Evolutionary conservation across 768 basidiomycete species (phyloP).

Genomic region (Tephrocybe sp.): DNA sequence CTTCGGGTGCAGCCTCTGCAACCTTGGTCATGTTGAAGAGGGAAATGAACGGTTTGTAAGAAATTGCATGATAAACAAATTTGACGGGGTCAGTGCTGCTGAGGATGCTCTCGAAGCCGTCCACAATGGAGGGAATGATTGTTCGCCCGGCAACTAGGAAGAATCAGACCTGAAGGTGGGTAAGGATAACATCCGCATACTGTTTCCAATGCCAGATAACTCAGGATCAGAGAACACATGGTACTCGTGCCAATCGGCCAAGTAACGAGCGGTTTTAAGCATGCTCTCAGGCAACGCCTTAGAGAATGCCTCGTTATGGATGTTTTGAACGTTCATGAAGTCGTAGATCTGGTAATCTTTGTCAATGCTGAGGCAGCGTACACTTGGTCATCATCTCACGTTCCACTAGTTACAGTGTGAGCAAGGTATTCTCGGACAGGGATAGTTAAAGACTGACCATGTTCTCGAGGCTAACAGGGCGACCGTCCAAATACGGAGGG

Average conservation of each 20-base stretch:
- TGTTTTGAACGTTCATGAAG: constrained; percentile 69
- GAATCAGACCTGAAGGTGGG: not conserved
- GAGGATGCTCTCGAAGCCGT: constrained; percentile 48
- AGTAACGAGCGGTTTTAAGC: constrained; percentile 51
- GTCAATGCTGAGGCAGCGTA: not conserved
- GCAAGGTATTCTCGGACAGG: not conserved
- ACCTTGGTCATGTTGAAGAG: constrained; percentile 76
- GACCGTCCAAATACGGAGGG: constrained; percentile 50
- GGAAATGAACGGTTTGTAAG: constrained; percentile 78
- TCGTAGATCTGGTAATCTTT: constrained; percentile 52
- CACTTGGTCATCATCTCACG: constrained; percentile 20
- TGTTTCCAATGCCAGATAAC: constrained; percentile 64
- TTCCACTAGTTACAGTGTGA: constrained; percentile 30
- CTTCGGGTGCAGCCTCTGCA: constrained; percentile 44
- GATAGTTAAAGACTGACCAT: constrained; percentile 44
- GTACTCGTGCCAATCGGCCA: constrained; percentile 76
- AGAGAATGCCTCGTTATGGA: constrained; percentile 60
- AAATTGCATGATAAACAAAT: constrained; percentile 55
- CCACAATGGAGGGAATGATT: constrained; percentile 58
- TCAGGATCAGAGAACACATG: constrained; percentile 55
- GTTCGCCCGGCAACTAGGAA: constrained; percentile 62
- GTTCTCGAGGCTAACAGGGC: constrained; percentile 50
- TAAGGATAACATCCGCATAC: constrained; percentile 29
- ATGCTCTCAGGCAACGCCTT: constrained; percentile 42
- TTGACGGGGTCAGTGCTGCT: constrained; percentile 51